Evolutionary conservation across 1,139 yeast species (phyloP).

Genomic region (Meyerozyma athensensis): DNA sequence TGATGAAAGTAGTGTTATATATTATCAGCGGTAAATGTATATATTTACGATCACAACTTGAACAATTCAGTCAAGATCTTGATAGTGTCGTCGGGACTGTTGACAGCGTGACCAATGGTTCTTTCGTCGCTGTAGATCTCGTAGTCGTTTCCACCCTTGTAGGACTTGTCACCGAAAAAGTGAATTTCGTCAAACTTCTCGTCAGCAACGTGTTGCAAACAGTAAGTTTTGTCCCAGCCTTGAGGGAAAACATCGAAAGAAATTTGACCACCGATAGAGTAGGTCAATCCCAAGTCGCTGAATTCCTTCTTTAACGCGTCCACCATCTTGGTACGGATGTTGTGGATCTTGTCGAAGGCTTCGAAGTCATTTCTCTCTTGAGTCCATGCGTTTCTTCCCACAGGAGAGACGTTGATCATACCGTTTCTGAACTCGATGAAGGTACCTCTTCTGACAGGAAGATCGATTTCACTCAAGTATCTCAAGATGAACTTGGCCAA

Average conservation of each 20-base stretch:
- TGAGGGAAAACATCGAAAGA: constrained; percentile 99
- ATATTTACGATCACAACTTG: constrained; percentile 23
- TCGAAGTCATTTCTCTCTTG: constrained; percentile 92
- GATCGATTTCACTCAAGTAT: constrained; percentile 78
- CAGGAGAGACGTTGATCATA: constrained; percentile 96
- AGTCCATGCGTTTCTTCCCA: constrained; percentile 96
- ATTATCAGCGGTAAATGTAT: constrained; percentile 30
- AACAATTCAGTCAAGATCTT: constrained; percentile 80
- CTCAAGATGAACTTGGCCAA: constrained; percentile 79
- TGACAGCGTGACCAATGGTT: constrained; percentile 93
- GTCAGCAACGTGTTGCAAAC: constrained; percentile 82
- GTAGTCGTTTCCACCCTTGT: constrained; percentile 97
- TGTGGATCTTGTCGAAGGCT: constrained; percentile 70
- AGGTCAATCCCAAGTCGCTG: constrained; percentile 80
- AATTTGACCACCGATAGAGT: constrained; percentile 98
- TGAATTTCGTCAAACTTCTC: constrained; percentile 87
- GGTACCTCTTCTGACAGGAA: constrained; percentile 96
- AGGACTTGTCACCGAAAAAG: constrained; percentile 98
- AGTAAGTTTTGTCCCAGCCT: constrained; percentile 99
- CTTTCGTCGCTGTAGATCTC: constrained; percentile 90
- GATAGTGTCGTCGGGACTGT: constrained; percentile 83
- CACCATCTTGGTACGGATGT: constrained; percentile 80
- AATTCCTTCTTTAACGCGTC: constrained; percentile 77
- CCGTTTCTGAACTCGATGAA: constrained; percentile 98
- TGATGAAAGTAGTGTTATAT: constrained; percentile 57